Conservation (phyloP, 169 alveolate genomes). For the Neospora caninum region DNA sequence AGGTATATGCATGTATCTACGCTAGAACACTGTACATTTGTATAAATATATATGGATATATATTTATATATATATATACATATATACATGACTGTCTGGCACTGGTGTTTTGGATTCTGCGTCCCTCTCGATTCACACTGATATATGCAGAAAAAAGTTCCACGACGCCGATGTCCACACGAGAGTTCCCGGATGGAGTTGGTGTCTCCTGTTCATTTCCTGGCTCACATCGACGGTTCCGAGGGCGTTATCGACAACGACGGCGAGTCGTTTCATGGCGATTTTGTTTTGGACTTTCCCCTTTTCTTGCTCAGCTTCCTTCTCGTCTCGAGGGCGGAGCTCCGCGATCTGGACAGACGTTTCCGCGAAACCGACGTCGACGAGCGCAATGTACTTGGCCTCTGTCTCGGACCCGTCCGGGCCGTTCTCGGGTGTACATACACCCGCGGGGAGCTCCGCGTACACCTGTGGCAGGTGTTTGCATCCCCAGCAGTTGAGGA, state of each 20-base stretch:
- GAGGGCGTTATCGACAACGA: background rate
- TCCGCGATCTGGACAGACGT: background rate
- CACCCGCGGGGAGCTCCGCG: background rate
- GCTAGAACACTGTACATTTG: too few species aligned
- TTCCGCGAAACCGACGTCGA: conserved; percentile 46
- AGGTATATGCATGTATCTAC: too few species aligned
- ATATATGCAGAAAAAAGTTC: too few species aligned
- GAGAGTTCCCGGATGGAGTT: too few species aligned
- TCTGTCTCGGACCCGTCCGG: background rate
- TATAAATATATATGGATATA: too few species aligned
- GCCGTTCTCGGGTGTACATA: background rate
- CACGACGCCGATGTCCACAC: too few species aligned
- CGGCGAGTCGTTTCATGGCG: background rate
- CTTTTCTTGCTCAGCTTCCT: background rate
- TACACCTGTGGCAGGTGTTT: conserved; percentile 38
- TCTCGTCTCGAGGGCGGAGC: background rate
- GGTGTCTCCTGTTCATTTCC: background rate
- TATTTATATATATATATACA: too few species aligned
- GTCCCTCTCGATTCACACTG: too few species aligned
- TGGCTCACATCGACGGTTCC: conserved; percentile 27
- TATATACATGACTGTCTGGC: too few species aligned
- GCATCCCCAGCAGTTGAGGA: conserved; percentile 44
- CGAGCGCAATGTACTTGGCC: background rate
- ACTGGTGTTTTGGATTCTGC: background rate
- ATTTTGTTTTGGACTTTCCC: background rate